phyloP scores from a whole-genome alignment of 148 eudicot species.

The Amaranthus hypochondriacus region DNA sequence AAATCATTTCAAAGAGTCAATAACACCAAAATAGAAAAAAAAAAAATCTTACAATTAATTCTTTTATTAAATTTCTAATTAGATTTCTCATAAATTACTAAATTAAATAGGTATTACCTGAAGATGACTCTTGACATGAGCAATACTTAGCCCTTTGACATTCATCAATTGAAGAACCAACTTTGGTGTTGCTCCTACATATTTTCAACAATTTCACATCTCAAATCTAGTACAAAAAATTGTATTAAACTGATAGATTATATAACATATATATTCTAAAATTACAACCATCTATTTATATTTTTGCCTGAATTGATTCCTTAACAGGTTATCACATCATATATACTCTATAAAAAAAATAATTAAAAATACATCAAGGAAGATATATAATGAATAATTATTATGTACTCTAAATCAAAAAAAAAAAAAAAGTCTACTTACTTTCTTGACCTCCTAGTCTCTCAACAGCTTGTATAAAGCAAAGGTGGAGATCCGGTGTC shows the following conservation, averaged over 20 bases:
- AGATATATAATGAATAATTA: no score
- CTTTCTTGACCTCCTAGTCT: conserved; percentile 93
- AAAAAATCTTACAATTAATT: background rate
- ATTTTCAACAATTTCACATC: background rate
- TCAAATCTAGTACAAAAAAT: no score
- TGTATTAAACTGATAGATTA: no score
- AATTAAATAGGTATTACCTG: conserved; percentile 43
- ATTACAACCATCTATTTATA: no score
- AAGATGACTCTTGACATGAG: conserved; percentile 96
- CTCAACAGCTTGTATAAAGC: conserved; percentile 79
- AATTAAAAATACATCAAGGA: background rate
- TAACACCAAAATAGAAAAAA: background rate
- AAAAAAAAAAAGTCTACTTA: conserved; percentile 25
- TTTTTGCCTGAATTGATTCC: no score
- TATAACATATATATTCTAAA: no score
- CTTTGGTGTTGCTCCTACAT: conserved; percentile 87
- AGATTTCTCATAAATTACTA: background rate
- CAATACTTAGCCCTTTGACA: conserved; percentile 86
- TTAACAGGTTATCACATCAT: background rate
- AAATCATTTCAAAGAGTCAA: background rate
- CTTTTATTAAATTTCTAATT: no score
- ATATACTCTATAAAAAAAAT: background rate
- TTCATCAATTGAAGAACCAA: conserved; percentile 90
- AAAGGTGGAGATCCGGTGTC: conserved; percentile 92
- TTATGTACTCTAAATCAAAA: no score